A percentile compares a stretch with the other conserved stretches of the same genome.
phyloP scores from a whole-genome alignment of 352 stramenopile species.

The Phytophthora agathidicida region DNA sequence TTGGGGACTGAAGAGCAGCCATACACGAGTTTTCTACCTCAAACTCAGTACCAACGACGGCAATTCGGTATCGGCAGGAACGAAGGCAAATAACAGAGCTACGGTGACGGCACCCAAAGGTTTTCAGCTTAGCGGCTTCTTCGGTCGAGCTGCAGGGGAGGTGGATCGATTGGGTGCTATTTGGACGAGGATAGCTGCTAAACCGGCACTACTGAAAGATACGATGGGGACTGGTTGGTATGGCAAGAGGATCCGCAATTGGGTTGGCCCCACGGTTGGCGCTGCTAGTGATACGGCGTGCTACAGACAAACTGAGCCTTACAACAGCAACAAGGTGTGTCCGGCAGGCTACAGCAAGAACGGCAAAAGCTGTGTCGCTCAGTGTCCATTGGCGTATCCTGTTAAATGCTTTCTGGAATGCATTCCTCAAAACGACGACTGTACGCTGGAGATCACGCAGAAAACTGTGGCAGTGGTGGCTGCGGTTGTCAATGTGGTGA shows the following conservation, averaged over 20 bases:
- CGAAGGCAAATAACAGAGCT: slow-evolving; percentile 10
- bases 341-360: slow-evolving; percentile 17
- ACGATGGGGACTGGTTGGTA: slow-evolving; percentile 31
- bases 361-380: slow-evolving; percentile 7
- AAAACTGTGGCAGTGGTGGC: slow-evolving; percentile 40
- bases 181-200: slow-evolving; percentile 29
- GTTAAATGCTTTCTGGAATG: slow-evolving; percentile 65
- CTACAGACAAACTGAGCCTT: slow-evolving; percentile 10
- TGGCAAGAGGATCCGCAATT: slow-evolving; percentile 34
- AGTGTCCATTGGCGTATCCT: slow-evolving; percentile 59
- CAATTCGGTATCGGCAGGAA: slow-evolving; percentile 15
- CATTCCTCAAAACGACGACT: slow-evolving; percentile 67
- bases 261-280: slow-evolving; percentile 28
- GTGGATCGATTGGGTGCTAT: slow-evolving; percentile 30
- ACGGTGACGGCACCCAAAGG: slow-evolving; percentile 15
- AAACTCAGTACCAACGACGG: slow-evolving; percentile 21
- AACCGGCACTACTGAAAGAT: slow-evolving; percentile 15
- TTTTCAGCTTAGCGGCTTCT: slow-evolving; percentile 35
- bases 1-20: slow-evolving; percentile 12
- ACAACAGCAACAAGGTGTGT: slow-evolving; percentile 12
- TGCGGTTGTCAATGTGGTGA: slow-evolving; percentile 33
- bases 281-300: slow-evolving; percentile 19
- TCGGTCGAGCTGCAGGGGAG: slow-evolving; percentile 18
- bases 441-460: slow-evolving; percentile 33
- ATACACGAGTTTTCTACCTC: slow-evolving; percentile 24